Conservation (phyloP, 805 yeast genomes). For the Wickerhamiella azymoides region DNA sequence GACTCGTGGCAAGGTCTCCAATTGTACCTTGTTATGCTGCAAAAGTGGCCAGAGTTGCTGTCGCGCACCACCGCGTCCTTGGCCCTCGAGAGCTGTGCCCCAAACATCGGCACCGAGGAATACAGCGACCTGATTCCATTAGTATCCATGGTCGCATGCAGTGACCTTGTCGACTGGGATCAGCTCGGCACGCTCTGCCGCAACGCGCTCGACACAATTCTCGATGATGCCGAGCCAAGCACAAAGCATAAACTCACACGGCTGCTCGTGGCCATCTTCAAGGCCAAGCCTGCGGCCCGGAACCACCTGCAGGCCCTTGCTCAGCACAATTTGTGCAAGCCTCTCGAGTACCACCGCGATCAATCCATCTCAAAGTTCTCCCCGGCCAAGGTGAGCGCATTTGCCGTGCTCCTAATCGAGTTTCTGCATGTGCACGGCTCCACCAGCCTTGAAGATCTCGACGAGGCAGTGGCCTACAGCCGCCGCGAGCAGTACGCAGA, state of each 20-base stretch:
- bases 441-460: neutral
- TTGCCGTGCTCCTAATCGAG: neutral
- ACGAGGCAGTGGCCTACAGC: constrained; percentile 6
- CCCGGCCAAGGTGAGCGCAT: neutral
- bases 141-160: neutral
- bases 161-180: neutral
- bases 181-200: neutral
- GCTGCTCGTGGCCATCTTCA: neutral
- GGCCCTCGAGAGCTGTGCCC: neutral
- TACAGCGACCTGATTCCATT: neutral
- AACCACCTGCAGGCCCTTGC: neutral
- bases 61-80: neutral
- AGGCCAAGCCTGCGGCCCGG: neutral
- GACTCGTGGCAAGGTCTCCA: neutral
- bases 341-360: constrained; percentile 1
- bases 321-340: constrained; percentile 4
- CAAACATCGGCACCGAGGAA: neutral
- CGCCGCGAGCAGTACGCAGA: neutral
- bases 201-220: neutral
- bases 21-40: neutral
- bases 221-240: neutral
- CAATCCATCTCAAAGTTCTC: constrained; percentile 5
- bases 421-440: constrained; percentile 6
- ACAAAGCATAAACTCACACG: neutral
- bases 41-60: neutral